These are phyloP conservation scores for Venturia asperata DNA, from an alignment of 2,329 filamentous ascomycete genomes.

Conservation along the genomic window DNA sequence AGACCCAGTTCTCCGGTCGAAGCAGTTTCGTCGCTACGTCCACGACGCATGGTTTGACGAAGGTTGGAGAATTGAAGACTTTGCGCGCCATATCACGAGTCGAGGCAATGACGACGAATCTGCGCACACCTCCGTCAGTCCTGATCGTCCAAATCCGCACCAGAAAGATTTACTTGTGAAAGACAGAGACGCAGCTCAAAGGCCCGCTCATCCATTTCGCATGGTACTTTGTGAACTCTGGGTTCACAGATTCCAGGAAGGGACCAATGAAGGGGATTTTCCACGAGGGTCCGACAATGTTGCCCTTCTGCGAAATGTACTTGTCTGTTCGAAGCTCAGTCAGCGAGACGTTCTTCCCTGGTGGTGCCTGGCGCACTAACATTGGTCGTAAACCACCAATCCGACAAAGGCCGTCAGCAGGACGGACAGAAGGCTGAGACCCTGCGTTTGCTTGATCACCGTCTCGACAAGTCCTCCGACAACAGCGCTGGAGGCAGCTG, in stretches of 20 bases:
- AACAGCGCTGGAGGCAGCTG: background rate
- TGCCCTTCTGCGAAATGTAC: slow-evolving; percentile 42
- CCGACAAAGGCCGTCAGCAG: slow-evolving; percentile 17
- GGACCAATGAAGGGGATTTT: slow-evolving; percentile 64
- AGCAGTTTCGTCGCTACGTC: slow-evolving; percentile 91
- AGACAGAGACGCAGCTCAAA: slow-evolving; percentile 94
- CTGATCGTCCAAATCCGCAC: background rate
- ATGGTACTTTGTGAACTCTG: slow-evolving; percentile 85
- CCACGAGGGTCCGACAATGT: slow-evolving; percentile 40
- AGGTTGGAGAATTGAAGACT: slow-evolving; percentile 87
- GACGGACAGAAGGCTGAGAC: slow-evolving; percentile 10
- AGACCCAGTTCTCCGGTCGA: slow-evolving; percentile 90
- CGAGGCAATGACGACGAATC: slow-evolving; percentile 94
- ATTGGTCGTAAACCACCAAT: slow-evolving; percentile 21
- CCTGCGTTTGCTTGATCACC: slow-evolving; percentile 12
- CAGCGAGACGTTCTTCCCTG: background rate
- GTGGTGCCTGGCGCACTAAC: slow-evolving; percentile 13
- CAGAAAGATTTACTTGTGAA: slow-evolving; percentile 72
- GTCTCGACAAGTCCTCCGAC: slow-evolving; percentile 3
- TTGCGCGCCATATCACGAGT: slow-evolving; percentile 93
- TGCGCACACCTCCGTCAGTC: slow-evolving; percentile 32
- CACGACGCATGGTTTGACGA: slow-evolving; percentile 93
- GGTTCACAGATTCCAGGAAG: slow-evolving; percentile 85
- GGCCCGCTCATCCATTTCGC: slow-evolving; percentile 87
- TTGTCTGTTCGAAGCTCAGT: slow-evolving; percentile 30